Evolutionary conservation across 2,329 filamentous ascomycete genomes (phyloP), one percentile per base, ranked within the genome.

Genomic region (Pseudocercospora cruenta): DNA sequence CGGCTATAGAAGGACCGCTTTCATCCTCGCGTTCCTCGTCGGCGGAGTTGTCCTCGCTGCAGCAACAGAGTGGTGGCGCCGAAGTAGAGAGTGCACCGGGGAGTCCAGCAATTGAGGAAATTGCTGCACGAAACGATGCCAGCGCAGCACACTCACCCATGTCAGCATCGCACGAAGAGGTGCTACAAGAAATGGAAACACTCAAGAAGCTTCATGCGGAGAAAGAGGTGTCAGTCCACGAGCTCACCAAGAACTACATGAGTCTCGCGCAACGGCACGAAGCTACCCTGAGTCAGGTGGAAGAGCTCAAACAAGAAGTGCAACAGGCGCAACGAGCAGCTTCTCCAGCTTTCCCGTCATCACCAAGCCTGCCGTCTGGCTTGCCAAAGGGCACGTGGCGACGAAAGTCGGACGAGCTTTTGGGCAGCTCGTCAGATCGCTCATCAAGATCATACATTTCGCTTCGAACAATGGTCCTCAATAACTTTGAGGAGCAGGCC

Each of bases 21-120:
- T 92, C 91, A 80, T 94, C 91, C 75, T 94, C 93, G 82, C 93
- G 90, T 79, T 97, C 93, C 76, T 90, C 97, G 73, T 97, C 93
- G 71, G 95, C 93, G 82, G 95, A 98, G 82, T 87, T 97, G 78
- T 96, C 92, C 75, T 96, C 91, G 78, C 92, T 88, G 83, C 88
- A 91, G 86, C 91, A 91, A 75, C 92, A 91, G 76, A 78, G 71
- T 73, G 78, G 76, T 83, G 66, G 88, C 63, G 67, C 64, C 64
- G 71, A 66, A 58, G 60, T 51, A 43, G 63, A 68, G 59, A 68
- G 63, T 43, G 67, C 63, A 45, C 55, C 59, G 47, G 39, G 43
- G 24, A 61, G 59, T 64, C 57, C 65, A 36, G 49, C 59, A 26
- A 65, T 31, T 67, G 71, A 71, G 10, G 59, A 55, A 47, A 31